Evolutionary conservation across 75 land plant species (phyloP), one percentile per base, ranked within the genome.

Genomic region (Pinus albicaulis): DNA sequence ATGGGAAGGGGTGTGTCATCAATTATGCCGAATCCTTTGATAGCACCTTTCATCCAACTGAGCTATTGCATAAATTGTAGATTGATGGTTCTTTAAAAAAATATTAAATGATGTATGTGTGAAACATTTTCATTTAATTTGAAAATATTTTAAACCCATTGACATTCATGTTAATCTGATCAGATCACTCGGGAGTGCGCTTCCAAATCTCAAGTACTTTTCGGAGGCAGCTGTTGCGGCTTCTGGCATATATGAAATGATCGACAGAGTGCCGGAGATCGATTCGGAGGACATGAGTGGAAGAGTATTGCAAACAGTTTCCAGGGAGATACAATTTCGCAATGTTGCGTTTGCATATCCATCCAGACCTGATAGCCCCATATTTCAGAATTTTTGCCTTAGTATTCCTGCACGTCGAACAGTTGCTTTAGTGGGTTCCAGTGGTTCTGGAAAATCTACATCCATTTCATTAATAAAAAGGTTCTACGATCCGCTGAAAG

Each of bases 381-480:
- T 72, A 38, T 79, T 83, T 28, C 15, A 76, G 13, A 59, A 56
- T 58, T 75, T 83, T 44, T 56, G 56, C 55, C 41, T 79, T 17
- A 31, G 23, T 23, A 62, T 79, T 48, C 68, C 72, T 11, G 63
- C 82, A 70, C 77, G 82, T 10, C 59, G 72, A 57, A 71, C 79
- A 3, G 34, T 59, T 10, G 82, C 82, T 24, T 28, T 81, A 25
- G 82, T 81, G 3, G 82, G 82, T 2, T 31, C 64, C 1, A 81
- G 82, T 53, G 82, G 82, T 25, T 81, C 74, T 22, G 82, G 82
- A 5, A 81, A 81, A 71, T 76, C 79, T 26, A 81, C 82, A 15
- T 66, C 66, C 2, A 70, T 81, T 59, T 72, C 74, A 3, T 61
- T 81, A 19, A 23, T 81, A 26, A 74, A 76, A n/a, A 52, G 82